These are phyloP conservation scores for Vitis hybrid DNA, from an alignment of 177 flowering plant species.

Conservation along the genomic window DNA sequence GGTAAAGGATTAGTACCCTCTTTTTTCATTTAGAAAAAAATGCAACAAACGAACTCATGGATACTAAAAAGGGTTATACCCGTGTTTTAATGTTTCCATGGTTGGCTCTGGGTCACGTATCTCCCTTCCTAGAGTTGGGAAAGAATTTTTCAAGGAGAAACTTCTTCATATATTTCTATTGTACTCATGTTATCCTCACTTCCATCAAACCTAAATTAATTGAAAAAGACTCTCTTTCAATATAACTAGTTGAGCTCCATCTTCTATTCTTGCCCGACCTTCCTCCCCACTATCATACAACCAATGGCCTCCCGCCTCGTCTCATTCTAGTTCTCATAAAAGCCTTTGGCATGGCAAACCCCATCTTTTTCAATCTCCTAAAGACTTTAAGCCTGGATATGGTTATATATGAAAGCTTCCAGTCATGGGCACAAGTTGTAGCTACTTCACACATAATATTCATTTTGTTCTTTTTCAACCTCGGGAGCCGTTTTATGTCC, in stretches of 20 bases:
- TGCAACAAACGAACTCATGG: no score
- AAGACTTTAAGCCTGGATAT: slow-evolving; percentile 19
- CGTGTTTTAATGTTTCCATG: slow-evolving; percentile 19
- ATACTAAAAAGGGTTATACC: no score
- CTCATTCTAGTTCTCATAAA: slow-evolving; percentile 30
- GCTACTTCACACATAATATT: slow-evolving; percentile 6
- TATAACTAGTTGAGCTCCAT: slow-evolving; percentile 28
- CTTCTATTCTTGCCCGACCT: slow-evolving; percentile 27
- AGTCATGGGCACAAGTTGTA: slow-evolving; percentile 24
- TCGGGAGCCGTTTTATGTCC: not conserved
- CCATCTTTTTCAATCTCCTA: slow-evolving; percentile 14
- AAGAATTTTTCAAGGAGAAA: slow-evolving; percentile 3
- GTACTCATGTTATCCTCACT: slow-evolving; percentile 18
- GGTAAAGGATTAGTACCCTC: no score
- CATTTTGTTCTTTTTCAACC: slow-evolving; percentile 17
- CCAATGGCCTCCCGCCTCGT: not conserved
- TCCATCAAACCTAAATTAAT: slow-evolving; percentile 13
- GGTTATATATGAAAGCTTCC: slow-evolving; percentile 28
- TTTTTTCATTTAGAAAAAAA: no score
- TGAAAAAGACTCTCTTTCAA: slow-evolving; percentile 7
- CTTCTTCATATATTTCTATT: slow-evolving; percentile 14
- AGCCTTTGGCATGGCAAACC: slow-evolving; percentile 18
- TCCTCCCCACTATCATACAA: slow-evolving; percentile 10
- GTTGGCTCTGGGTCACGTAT: not conserved
- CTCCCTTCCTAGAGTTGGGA: slow-evolving; percentile 17